phyloP scores from a whole-genome alignment of 78 protist species.

The Trichosphaerium sp. region DNA sequence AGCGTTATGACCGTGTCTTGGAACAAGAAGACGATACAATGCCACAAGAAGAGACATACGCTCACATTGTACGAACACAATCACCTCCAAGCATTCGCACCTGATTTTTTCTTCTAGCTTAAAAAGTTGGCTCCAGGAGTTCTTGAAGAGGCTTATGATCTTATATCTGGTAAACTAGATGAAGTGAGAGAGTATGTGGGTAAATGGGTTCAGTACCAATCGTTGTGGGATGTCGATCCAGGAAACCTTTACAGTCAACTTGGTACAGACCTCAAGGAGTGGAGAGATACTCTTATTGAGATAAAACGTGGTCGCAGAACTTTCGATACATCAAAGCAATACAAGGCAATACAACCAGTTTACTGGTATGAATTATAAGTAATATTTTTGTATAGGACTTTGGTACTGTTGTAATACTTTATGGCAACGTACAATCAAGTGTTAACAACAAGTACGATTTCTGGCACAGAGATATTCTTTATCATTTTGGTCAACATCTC shows the following conservation, averaged over 20 bases:
- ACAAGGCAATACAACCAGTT: no score
- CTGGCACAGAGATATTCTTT: slow-evolving; percentile 72
- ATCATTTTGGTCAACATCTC: slow-evolving; percentile 45
- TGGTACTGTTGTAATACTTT: slow-evolving; percentile 71
- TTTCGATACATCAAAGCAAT: slow-evolving; percentile 8
- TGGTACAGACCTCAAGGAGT: slow-evolving; percentile 62
- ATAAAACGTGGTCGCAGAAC: slow-evolving; percentile 33
- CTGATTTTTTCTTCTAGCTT: no score
- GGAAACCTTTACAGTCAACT: slow-evolving; percentile 29
- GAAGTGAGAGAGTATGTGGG: slow-evolving; percentile 36
- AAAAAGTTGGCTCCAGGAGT: slow-evolving; percentile 43
- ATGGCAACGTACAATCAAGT: slow-evolving; percentile 70
- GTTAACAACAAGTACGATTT: slow-evolving; percentile 76
- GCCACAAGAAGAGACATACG: neutral
- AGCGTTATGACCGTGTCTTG: no score
- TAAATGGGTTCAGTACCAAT: slow-evolving; percentile 86
- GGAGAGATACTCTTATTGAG: slow-evolving; percentile 55
- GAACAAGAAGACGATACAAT: no score
- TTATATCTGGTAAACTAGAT: slow-evolving; percentile 35
- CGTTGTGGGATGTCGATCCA: slow-evolving; percentile 87
- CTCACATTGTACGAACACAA: neutral
- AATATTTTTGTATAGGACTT: slow-evolving; percentile 17
- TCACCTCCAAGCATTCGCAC: neutral
- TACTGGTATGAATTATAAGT: neutral
- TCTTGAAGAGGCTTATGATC: slow-evolving; percentile 29